These are phyloP conservation scores for Teunomyces funiuensis DNA, from an alignment of 805 yeast species.

Conservation along the genomic window DNA sequence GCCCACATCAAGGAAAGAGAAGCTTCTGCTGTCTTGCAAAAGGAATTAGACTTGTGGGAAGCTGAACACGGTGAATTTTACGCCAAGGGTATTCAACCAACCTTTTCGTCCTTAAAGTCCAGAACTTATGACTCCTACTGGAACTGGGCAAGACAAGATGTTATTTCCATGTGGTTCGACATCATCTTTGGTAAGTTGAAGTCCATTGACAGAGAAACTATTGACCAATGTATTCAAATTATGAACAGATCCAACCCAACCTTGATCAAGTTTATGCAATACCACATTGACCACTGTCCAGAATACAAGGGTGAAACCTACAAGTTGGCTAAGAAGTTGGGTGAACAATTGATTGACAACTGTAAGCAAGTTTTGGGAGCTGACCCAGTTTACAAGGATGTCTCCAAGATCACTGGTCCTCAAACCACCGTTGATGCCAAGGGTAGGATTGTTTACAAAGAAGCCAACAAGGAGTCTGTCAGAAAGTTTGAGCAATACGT, in stretches of 20 bases:
- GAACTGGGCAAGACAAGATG: conserved; percentile 99
- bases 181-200: conserved; percentile 91
- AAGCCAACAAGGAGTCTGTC: conserved; percentile 84
- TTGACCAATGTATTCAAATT: conserved; percentile 91
- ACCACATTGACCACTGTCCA: conserved; percentile 79
- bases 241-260: conserved; percentile 97
- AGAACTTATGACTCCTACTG: conserved; percentile 96
- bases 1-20: conserved; percentile 79
- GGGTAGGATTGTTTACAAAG: conserved; percentile 84
- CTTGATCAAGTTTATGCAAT: conserved; percentile 94
- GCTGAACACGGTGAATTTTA: conserved; percentile 85
- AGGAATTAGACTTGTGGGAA: conserved; percentile 88
- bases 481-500: conserved; percentile 96
- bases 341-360: conserved; percentile 92
- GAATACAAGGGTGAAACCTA: conserved; percentile 87
- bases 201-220: conserved; percentile 92
- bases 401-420: conserved; percentile 92
- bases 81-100: conserved; percentile 87
- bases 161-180: conserved; percentile 89
- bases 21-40: conserved; percentile 78
- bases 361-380: conserved; percentile 80
- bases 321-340: conserved; percentile 83
- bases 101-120: conserved; percentile 88
- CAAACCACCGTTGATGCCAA: conserved; percentile 82
- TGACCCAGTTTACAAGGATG: conserved; percentile 95